Percentiles rank a stretch among this genome's conserved stretches.
Conservation (phyloP, 2,329 filamentous ascomycete genomes). For the Penicillium thymicola region DNA sequence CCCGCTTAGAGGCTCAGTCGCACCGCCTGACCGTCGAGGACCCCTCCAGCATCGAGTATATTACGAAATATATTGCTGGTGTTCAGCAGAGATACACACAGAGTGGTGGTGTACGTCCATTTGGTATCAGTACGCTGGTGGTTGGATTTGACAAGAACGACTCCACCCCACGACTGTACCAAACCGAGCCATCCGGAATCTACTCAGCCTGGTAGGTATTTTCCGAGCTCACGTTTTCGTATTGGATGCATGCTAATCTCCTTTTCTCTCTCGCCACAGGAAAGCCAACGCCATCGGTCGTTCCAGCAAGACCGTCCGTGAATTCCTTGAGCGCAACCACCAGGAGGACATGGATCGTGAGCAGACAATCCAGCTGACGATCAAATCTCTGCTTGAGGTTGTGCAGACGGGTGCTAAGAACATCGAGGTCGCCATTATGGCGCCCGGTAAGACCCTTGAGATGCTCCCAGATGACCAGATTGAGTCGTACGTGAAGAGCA, state of each 20-base stretch:
- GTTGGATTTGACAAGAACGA: conserved; percentile 97
- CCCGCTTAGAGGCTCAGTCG: conserved; percentile 92
- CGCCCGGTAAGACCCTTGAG: conserved; percentile 84
- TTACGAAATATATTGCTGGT: conserved; percentile 96
- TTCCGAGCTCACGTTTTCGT: not conserved
- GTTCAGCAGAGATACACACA: conserved; percentile 99
- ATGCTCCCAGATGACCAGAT: conserved; percentile 95
- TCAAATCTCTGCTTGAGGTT: conserved; percentile 96
- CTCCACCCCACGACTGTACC: conserved; percentile 84
- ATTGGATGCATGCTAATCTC: conserved; percentile 15
- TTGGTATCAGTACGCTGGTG: conserved; percentile 95
- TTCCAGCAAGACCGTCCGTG: conserved; percentile 97
- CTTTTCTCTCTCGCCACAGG: conserved; percentile 52
- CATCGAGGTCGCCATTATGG: conserved; percentile 98
- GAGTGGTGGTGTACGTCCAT: conserved; percentile 96
- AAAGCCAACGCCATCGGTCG: conserved; percentile 98
- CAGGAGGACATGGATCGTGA: conserved; percentile 97
- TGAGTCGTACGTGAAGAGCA: conserved; percentile 95
- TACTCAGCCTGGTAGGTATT: conserved; percentile 88
- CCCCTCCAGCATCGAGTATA: conserved; percentile 96
- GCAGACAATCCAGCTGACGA: conserved; percentile 91
- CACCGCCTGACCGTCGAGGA: conserved; percentile 97
- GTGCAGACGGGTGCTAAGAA: conserved; percentile 99
- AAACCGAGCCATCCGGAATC: conserved; percentile 98
- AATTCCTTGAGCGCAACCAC: conserved; percentile 98